Conservation (phyloP, 495 filamentous ascomycete species). For the Penicillium arizonense region DNA sequence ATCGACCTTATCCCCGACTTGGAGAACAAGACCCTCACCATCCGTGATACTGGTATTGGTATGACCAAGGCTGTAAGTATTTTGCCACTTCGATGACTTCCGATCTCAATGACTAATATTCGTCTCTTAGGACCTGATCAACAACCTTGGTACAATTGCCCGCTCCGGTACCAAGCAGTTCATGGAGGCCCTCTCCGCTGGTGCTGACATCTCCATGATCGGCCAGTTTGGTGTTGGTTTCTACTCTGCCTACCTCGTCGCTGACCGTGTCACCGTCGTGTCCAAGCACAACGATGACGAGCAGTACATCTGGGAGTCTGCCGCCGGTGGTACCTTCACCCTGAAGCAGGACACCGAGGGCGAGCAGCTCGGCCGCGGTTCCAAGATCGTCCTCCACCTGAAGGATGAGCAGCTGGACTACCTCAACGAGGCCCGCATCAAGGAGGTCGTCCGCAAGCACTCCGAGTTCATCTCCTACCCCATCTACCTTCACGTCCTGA, state of each 20-base stretch:
- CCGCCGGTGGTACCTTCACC: constrained; percentile 95
- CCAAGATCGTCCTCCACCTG: constrained; percentile 96
- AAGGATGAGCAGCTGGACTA: constrained; percentile 99
- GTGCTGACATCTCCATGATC: constrained; percentile 99
- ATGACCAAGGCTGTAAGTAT: constrained; percentile 98
- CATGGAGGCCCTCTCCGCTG: constrained; percentile 98
- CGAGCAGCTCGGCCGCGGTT: constrained; percentile 87
- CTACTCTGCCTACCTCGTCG: constrained; percentile 99
- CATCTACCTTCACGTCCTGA: constrained; percentile 98
- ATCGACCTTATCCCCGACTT: constrained; percentile 98
- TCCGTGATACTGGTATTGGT: constrained; percentile 97
- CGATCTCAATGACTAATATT: constrained; percentile 1
- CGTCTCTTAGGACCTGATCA: constrained; percentile 80
- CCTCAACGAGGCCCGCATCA: constrained; percentile 97
- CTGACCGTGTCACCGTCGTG: constrained; percentile 90
- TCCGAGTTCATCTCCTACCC: constrained; percentile 99
- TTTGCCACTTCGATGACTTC: background rate
- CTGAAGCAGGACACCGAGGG: constrained; percentile 88
- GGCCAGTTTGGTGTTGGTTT: constrained; percentile 99
- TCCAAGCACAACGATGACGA: constrained; percentile 99
- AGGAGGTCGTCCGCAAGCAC: constrained; percentile 99
- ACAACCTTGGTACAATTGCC: constrained; percentile 99
- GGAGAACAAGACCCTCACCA: constrained; percentile 94
- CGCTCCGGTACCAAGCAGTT: constrained; percentile 99
- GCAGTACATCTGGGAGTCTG: constrained; percentile 99